Evolutionary conservation across 1,139 yeast species (phyloP), one percentile per base, ranked within the genome.

Genomic region (Citeromyces hawaiiensis): DNA sequence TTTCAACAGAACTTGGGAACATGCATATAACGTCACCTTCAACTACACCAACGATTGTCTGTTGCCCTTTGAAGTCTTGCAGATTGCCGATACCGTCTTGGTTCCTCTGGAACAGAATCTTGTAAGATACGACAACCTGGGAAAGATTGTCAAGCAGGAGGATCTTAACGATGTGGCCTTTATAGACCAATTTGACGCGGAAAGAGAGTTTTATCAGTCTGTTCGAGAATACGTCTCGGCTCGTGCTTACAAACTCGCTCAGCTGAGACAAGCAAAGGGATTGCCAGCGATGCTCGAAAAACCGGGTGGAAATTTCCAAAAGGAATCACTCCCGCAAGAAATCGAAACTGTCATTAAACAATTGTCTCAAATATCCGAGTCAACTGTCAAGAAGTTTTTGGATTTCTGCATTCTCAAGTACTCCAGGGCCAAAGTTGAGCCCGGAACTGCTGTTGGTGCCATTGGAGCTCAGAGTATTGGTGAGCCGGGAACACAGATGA

Each of bases 401-500:
- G 70, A 72, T 38, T 75, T 82, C 48, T 85, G 96, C 51, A 68
- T 91, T 45, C 67, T 70, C 50, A 93, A 93, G 60, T 93, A 91
- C 53, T 78, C 77, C 42, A 72, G 82, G 49, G 96, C 99, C 11
- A 81, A 80, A 60, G 97, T 93, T 17, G 99, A 93, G 57, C 98
- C 99, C 1, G 99, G 98, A 47, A 91, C 98, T 7, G 98, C 99
- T 3, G 98, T 91, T 39, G 98, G 98, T 48, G 98, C 98, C 13
- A 88, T 91, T 63, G 98, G 98, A 47, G 98, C 98, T 0, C 98
- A 91, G 55, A 85, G 96, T 30, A 91, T 91, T 65, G 98, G 98
- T 64, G 98, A 91, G 56, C 98, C 98, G 9, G 98, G 98, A 61
- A 91, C 98, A 1, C 98, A 91, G 62, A 91, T 91, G 98, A 91